Evolutionary conservation across 2,329 filamentous ascomycete species (phyloP).

Genomic region (Epichloe aotearoae): DNA sequence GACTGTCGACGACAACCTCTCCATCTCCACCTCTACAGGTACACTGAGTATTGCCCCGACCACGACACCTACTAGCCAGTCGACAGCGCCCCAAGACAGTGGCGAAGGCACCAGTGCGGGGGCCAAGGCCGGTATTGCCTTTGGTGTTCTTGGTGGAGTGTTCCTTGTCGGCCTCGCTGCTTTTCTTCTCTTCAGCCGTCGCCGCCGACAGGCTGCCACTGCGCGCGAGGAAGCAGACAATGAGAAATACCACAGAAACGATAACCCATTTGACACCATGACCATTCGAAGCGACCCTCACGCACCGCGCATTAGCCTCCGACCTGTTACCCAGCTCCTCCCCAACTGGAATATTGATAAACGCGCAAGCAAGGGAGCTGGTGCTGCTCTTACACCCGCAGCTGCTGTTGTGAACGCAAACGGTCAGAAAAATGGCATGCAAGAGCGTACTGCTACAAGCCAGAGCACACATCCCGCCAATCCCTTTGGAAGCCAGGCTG

Average conservation of each 20-base stretch:
- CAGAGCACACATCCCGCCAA: conserved; percentile 44
- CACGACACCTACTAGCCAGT: conserved; percentile 9
- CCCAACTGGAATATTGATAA: conserved; percentile 44
- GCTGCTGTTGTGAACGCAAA: conserved; percentile 6
- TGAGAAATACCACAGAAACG: conserved; percentile 45
- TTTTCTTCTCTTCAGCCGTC: conserved; percentile 56
- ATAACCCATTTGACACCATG: conserved; percentile 6
- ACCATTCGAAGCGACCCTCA: conserved; percentile 21
- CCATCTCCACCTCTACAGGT: conserved; percentile 6
- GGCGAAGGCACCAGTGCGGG: conserved; percentile 19
- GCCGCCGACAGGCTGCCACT: conserved; percentile 51
- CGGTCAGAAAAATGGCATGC: conserved; percentile 23
- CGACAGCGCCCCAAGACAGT: neutral
- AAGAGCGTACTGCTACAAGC: conserved; percentile 35
- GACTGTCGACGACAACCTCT: conserved; percentile 4
- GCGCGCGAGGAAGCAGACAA: conserved; percentile 37
- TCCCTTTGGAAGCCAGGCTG: conserved; percentile 55
- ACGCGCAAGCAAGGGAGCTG: conserved; percentile 35
- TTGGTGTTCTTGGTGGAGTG: conserved; percentile 63
- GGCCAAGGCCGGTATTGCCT: conserved; percentile 67
- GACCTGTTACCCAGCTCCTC: conserved; percentile 73
- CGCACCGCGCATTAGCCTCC: conserved; percentile 73
- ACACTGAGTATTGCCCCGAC: conserved; percentile 11
- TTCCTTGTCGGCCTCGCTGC: conserved; percentile 52
- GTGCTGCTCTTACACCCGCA: conserved; percentile 23